These are phyloP conservation scores for Cucumis hystrix DNA, from an alignment of 306 rosid genomes.

Conservation along the genomic window DNA sequence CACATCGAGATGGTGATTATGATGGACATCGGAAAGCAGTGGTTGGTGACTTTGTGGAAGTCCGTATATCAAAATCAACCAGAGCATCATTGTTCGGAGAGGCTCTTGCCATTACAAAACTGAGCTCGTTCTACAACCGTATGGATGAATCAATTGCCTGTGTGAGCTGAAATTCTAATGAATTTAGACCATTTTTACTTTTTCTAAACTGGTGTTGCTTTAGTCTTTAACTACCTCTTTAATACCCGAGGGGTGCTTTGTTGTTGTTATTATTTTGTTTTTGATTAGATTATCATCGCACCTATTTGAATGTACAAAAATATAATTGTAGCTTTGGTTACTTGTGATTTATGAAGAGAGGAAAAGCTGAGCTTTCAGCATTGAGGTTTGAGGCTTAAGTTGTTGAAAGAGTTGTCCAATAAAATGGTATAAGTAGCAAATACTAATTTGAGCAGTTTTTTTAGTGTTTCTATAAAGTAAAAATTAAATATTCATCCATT, in stretches of 20 bases:
- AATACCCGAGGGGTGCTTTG: background rate
- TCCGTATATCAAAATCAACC: constrained; percentile 55
- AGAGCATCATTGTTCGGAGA: constrained; percentile 81
- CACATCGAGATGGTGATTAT: constrained; percentile 36
- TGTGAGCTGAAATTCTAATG: constrained; percentile 14
- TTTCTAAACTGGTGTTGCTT: background rate
- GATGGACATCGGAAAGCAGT: constrained; percentile 38
- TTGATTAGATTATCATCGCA: background rate
- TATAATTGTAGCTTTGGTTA: background rate
- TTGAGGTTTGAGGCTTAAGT: too few relatives aligned
- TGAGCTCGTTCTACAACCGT: constrained; percentile 48
- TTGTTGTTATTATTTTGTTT: background rate
- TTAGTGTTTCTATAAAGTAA: too few relatives aligned
- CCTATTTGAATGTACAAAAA: background rate
- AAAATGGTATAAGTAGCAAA: too few relatives aligned
- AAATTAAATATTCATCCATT: too few relatives aligned
- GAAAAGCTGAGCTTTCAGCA: too few relatives aligned
- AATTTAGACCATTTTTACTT: background rate
- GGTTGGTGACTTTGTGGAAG: constrained; percentile 92
- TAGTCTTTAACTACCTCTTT: background rate
- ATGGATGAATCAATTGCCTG: constrained; percentile 44
- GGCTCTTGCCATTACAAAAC: constrained; percentile 59
- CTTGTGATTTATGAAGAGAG: too few relatives aligned
- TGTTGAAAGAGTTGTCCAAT: too few relatives aligned
- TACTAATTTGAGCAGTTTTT: too few relatives aligned